These are phyloP conservation scores for Aspergillus pseudoterreus DNA, from an alignment of 2,329 filamentous ascomycete species.

Conservation along the genomic window DNA sequence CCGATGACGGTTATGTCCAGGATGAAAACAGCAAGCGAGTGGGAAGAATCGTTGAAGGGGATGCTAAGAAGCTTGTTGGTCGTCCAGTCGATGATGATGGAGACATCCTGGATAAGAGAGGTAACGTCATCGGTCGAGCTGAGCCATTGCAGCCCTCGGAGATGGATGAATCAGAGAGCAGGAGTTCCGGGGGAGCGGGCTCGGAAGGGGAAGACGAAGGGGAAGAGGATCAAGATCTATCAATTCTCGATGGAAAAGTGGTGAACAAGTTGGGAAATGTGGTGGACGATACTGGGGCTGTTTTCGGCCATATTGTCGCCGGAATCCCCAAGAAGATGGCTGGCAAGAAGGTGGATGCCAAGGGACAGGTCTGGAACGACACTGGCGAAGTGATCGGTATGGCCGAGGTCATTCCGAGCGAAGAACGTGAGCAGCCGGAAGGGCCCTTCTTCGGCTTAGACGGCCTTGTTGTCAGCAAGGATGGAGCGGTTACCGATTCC, in stretches of 20 bases:
- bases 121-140: conserved; percentile 59
- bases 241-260: conserved; percentile 50
- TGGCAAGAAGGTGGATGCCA: conserved; percentile 52
- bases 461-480: conserved; percentile 54
- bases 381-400: conserved; percentile 53
- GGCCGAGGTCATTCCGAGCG: conserved; percentile 52
- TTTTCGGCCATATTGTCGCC: conserved; percentile 54
- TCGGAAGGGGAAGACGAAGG: conserved; percentile 45
- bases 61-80: conserved; percentile 57
- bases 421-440: conserved; percentile 53
- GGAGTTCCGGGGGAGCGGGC: conserved; percentile 21
- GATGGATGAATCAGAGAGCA: background rate
- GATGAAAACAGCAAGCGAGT: conserved; percentile 46
- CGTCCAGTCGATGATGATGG: conserved; percentile 60
- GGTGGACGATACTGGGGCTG: conserved; percentile 50
- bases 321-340: conserved; percentile 55
- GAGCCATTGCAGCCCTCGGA: conserved; percentile 50
- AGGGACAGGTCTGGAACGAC: conserved; percentile 54
- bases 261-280: conserved; percentile 59
- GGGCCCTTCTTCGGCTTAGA: conserved; percentile 56
- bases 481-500: conserved; percentile 65
- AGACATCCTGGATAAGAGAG: conserved; percentile 59
- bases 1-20: conserved; percentile 46
- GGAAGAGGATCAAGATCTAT: conserved; percentile 48
- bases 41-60: conserved; percentile 55